Conservation (phyloP, 257 asterid genomes). For the Solanum dulcamara region DNA sequence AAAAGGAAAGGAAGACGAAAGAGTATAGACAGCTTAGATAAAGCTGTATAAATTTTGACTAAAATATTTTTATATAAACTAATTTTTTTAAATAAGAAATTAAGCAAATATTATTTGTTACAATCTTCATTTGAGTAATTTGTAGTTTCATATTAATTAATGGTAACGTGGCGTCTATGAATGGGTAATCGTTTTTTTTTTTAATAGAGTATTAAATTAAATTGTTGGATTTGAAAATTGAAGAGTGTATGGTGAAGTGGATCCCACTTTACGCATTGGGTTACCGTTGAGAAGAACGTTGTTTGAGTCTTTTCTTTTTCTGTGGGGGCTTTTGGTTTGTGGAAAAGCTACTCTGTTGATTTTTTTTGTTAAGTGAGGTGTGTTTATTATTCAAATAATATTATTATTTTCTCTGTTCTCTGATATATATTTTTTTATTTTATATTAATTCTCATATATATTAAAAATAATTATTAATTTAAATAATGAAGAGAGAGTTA, state of each 20-base stretch:
- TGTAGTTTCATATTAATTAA: neutral
- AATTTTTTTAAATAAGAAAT: too few relatives aligned
- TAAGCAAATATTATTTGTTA: neutral
- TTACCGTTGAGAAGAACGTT: neutral
- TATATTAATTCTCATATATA: too few relatives aligned
- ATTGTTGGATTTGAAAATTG: neutral
- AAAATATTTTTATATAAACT: too few relatives aligned
- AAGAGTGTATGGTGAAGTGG: neutral
- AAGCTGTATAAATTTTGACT: constrained; percentile 41
- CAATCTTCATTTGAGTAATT: neutral
- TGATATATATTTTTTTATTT: too few relatives aligned
- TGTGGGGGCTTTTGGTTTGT: neutral
- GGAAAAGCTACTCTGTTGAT: too few relatives aligned
- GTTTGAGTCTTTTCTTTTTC: neutral
- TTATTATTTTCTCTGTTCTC: too few relatives aligned
- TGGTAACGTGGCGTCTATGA: neutral
- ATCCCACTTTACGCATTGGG: neutral
- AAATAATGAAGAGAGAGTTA: too few relatives aligned
- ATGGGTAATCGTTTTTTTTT: neutral
- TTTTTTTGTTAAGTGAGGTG: too few relatives aligned
- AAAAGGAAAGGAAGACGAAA: constrained; percentile 35
- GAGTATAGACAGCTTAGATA: constrained; percentile 31
- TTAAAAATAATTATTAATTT: too few relatives aligned
- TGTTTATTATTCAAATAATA: too few relatives aligned
- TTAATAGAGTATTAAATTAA: neutral